These are phyloP conservation scores for Phytophthora uliginosa DNA, from an alignment of 352 stramenopile species.

Conservation along the genomic window DNA sequence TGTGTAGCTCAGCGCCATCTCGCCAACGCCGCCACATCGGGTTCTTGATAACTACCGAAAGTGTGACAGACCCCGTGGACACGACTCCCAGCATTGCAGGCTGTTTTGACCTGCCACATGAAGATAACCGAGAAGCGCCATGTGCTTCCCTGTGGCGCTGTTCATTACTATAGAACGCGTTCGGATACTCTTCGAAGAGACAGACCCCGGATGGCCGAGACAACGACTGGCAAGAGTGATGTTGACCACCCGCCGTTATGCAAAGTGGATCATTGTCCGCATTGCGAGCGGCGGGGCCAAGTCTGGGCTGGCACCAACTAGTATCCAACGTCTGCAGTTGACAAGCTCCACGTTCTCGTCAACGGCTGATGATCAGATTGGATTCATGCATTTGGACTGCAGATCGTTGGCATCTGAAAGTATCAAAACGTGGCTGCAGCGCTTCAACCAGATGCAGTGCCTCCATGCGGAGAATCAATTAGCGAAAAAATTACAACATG, in stretches of 20 bases:
- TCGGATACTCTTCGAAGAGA: conserved; percentile 13
- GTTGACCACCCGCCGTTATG: conserved; percentile 17
- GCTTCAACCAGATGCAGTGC: conserved; percentile 15
- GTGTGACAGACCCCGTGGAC: conserved; percentile 18
- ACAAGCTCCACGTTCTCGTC: conserved; percentile 15
- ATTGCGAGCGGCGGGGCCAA: too few species aligned
- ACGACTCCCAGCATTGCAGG: conserved; percentile 6
- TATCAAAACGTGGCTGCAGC: conserved; percentile 13
- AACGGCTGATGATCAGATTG: neutral
- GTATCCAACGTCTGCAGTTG: conserved; percentile 5
- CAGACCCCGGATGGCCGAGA: conserved; percentile 10
- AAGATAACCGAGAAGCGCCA: conserved; percentile 9
- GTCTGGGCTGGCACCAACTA: conserved; percentile 5
- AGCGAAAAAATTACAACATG: conserved; percentile 8
- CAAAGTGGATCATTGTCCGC: neutral
- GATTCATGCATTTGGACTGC: neutral
- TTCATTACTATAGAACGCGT: neutral
- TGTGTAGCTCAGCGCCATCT: neutral
- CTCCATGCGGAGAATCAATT: conserved; percentile 7
- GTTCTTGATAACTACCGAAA: neutral
- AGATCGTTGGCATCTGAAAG: neutral
- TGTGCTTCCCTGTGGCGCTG: neutral
- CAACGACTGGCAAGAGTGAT: conserved; percentile 9
- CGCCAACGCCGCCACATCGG: neutral
- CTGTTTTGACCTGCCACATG: conserved; percentile 14